phyloP scores from a whole-genome alignment of 805 yeast species.

The Pichia membranifaciens region DNA sequence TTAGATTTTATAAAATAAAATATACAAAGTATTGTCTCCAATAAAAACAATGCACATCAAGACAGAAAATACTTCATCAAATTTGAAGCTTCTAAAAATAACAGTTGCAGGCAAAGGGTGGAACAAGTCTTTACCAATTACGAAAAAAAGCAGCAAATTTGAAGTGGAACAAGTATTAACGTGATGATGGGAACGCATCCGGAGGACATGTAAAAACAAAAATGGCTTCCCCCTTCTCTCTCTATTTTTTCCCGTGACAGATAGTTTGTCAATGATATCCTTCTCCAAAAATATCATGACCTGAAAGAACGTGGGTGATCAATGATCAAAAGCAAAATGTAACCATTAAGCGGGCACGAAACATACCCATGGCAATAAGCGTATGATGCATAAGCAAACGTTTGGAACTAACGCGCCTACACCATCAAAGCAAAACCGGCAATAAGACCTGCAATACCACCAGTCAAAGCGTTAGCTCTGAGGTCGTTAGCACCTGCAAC shows the following conservation, averaged over 20 bases:
- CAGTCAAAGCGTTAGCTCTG: not conserved
- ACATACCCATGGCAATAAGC: too few species aligned
- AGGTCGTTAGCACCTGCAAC: slow-evolving; percentile 14
- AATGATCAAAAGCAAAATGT: too few species aligned
- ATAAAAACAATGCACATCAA: slow-evolving; percentile 1
- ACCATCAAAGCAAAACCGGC: slow-evolving; percentile 8
- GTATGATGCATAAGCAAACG: not conserved
- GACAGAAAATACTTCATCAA: not conserved
- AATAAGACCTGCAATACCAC: slow-evolving; percentile 7
- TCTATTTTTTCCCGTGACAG: slow-evolving; percentile 10
- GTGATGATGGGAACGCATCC: not conserved
- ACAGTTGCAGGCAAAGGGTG: not conserved
- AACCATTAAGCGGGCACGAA: too few species aligned
- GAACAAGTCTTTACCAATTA: not conserved
- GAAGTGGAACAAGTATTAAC: slow-evolving; percentile 13
- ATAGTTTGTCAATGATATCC: slow-evolving; percentile 1
- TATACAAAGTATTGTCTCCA: not conserved
- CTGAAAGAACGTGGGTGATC: too few species aligned
- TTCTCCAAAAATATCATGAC: slow-evolving; percentile 9
- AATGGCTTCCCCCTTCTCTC: slow-evolving; percentile 11
- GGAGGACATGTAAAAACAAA: not conserved
- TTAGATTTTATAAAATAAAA: too few species aligned
- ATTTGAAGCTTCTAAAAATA: not conserved
- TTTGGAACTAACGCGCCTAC: slow-evolving; percentile 2
- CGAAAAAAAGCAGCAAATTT: not conserved